These are phyloP conservation scores for Mycena polygramma DNA, from an alignment of 768 basidiomycete genomes.

Conservation along the genomic window DNA sequence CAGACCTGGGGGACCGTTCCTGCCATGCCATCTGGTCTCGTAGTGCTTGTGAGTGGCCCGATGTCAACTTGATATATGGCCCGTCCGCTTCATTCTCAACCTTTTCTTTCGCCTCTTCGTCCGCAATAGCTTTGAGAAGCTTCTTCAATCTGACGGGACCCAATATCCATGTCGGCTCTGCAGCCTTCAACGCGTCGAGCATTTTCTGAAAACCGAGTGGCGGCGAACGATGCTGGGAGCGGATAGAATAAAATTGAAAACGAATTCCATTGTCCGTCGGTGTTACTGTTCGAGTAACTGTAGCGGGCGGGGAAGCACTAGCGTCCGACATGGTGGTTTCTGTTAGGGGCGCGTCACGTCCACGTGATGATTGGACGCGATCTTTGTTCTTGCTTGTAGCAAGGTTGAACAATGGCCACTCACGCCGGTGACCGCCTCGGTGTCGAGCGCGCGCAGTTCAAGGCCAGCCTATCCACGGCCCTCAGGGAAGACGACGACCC, in stretches of 20 bases:
- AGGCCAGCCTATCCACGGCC: constrained; percentile 61
- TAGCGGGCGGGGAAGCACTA: neutral
- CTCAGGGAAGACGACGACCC: constrained; percentile 87
- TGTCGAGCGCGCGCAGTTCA: constrained; percentile 43
- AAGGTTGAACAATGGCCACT: constrained; percentile 34
- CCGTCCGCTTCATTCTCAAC: neutral
- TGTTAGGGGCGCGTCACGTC: neutral
- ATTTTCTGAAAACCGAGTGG: constrained; percentile 18
- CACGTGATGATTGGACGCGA: constrained; percentile 26
- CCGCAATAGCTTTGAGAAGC: constrained; percentile 7
- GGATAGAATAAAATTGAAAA: constrained; percentile 15
- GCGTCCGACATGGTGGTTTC: neutral
- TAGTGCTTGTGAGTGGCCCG: constrained; percentile 10
- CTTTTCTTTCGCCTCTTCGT: constrained; percentile 22
- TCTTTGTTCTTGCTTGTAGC: constrained; percentile 12
- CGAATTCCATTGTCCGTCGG: constrained; percentile 14
- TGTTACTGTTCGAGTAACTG: constrained; percentile 7
- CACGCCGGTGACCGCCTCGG: constrained; percentile 26
- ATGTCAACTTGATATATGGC: constrained; percentile 5
- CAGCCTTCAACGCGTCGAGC: constrained; percentile 20
- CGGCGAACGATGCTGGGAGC: neutral
- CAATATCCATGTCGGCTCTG: constrained; percentile 21
- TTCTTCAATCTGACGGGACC: constrained; percentile 19
- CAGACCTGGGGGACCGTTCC: constrained; percentile 4
- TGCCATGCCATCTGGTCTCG: constrained; percentile 19